Evolutionary conservation across 2,329 filamentous ascomycete species (phyloP), one percentile per base, ranked within the genome.

Genomic region (Verticillium nubilum): DNA sequence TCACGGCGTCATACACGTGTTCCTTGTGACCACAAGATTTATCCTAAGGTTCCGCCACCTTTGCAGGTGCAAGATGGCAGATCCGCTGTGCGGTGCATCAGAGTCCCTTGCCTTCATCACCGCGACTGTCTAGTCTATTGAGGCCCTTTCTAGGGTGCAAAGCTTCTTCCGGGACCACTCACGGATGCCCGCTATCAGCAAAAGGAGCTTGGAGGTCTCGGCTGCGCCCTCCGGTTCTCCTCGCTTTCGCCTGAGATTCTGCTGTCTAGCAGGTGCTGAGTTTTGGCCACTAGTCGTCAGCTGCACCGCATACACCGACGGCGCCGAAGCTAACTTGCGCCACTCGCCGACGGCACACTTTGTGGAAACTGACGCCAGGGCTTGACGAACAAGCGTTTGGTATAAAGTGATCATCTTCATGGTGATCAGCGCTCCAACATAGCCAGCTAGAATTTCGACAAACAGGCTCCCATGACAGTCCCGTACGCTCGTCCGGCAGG

Each of bases 381-480:
- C n/a, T 59, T 61, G 15, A 54, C 35, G 1, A 56, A 27, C 19
- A 61, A 59, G 57, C 31, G 47, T 47, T 13, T 57, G 59, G 19
- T 59, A 61, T 57, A 61, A 61, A 50, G 56, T 33, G 10, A 61
- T 19, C 19, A 28, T 58, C 50, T 56, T 33, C 58, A 52, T 58
- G 52, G 17, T 60, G 29, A 53, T 23, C 27, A 55, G 28, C 35
- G 28, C 50, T 58, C 58, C 31, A 25, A 55, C 28, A 58, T 13
- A 35, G 59, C 12, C 12, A 58, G 37, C 37, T 47, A 2, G 2
- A 47, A 47, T 23, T 13, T 9, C 37, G n/a, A 2, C 37, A 47
- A 47, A 47, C 37, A 47, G 37, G 37, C 37, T 47, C 13, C 28
- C 9, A n/a, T 28, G n/a, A 26, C 31, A 1, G 9, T 13, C 23